Conservation (phyloP, 768 basidiomycete species). For the Suillus placidus region DNA sequence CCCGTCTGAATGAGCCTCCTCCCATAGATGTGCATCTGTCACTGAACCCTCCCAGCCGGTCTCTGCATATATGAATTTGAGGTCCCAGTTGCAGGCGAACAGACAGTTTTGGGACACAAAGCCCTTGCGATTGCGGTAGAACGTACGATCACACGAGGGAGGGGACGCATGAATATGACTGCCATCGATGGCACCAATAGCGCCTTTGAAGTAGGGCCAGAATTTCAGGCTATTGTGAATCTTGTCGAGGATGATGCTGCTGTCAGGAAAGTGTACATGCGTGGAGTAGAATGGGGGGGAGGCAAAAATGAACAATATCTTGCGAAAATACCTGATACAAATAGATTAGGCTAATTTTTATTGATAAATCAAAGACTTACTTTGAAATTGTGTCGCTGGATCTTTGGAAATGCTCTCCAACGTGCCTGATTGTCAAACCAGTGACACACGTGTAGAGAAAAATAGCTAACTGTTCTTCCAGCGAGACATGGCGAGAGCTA, state of each 20-base stretch:
- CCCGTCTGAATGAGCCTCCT: conserved; percentile 12
- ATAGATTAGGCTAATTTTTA: neutral
- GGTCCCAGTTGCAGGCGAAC: conserved; percentile 19
- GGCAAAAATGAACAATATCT: neutral
- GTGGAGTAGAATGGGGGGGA: neutral
- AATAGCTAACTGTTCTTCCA: no score
- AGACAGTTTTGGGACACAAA: conserved; percentile 19
- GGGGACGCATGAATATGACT: conserved; percentile 6
- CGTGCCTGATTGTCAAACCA: conserved; percentile 12
- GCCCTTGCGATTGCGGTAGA: conserved; percentile 19
- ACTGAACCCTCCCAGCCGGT: conserved; percentile 24
- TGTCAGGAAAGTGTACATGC: neutral
- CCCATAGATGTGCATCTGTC: conserved; percentile 13
- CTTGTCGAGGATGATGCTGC: neutral
- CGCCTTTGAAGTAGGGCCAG: neutral
- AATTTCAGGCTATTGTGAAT: neutral
- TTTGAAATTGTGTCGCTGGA: conserved; percentile 42
- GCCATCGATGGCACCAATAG: conserved; percentile 10
- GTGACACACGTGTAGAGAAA: conserved; percentile 15
- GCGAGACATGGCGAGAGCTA: no score
- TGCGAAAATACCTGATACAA: no score
- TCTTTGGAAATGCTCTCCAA: conserved; percentile 42
- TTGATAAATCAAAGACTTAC: conserved; percentile 18
- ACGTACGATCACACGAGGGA: neutral
- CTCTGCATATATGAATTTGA: conserved; percentile 17